Conservation (phyloP, 2,329 filamentous ascomycete species). For the Xylaria polymorpha region DNA sequence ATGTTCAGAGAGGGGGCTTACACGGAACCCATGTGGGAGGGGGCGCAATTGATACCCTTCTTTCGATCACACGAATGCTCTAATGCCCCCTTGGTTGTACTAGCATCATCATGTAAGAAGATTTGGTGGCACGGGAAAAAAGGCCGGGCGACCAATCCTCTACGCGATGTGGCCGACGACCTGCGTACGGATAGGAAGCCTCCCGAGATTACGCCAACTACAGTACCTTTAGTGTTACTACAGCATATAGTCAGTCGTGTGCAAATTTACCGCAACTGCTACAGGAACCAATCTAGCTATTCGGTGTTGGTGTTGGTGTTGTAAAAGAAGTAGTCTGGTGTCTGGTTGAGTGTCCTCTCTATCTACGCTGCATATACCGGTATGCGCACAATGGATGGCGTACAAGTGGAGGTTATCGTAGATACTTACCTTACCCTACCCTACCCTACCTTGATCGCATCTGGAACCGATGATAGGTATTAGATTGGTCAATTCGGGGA, state of each 20-base stretch:
- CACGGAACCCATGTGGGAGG: constrained; percentile 34
- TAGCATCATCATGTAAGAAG: constrained; percentile 37
- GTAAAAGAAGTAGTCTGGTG: not conserved
- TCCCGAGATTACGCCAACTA: constrained; percentile 37
- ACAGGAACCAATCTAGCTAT: not conserved
- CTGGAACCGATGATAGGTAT: not conserved
- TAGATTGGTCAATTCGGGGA: not conserved
- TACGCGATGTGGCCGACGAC: constrained; percentile 19
- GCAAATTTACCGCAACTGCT: constrained; percentile 28
- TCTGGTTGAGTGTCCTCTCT: not conserved
- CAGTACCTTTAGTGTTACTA: constrained; percentile 31
- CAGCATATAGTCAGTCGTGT: constrained; percentile 29
- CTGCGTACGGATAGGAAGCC: constrained; percentile 35
- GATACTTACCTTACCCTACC: too few relatives aligned
- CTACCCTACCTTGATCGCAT: not conserved
- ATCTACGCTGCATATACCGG: not conserved
- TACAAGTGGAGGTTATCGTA: not conserved
- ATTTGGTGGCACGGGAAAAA: constrained; percentile 20
- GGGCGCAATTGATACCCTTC: constrained; percentile 35
- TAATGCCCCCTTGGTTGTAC: constrained; percentile 33
- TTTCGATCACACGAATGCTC: constrained; percentile 25
- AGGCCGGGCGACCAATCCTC: constrained; percentile 25
- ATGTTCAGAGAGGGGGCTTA: constrained; percentile 30
- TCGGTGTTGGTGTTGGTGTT: not conserved
- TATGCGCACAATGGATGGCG: not conserved